A percentile compares a stretch with the other conserved stretches of the same genome.
Evolutionary conservation across 2,329 filamentous ascomycete species (phyloP).

Genomic region (Rhynchosporium graminicola): DNA sequence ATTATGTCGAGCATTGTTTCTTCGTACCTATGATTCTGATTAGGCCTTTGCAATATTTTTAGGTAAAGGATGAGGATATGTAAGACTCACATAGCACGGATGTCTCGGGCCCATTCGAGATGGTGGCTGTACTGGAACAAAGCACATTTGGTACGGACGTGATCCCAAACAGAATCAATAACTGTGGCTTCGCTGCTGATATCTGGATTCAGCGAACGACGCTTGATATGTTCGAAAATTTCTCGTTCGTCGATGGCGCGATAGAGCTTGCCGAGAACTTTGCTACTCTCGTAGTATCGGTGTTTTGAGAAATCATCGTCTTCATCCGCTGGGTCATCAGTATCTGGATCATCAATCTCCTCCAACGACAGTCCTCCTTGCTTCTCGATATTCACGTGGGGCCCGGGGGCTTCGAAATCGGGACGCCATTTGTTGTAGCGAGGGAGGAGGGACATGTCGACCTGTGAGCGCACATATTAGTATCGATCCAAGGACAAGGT

Average conservation of each 20-base stretch:
- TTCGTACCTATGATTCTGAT: conserved; percentile 49
- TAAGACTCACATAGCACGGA: conserved; percentile 48
- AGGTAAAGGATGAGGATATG: background rate
- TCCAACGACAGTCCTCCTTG: conserved; percentile 36
- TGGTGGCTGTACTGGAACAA: conserved; percentile 45
- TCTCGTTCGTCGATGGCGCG: conserved; percentile 70
- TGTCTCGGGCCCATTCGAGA: conserved; percentile 42
- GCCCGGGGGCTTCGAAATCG: conserved; percentile 55
- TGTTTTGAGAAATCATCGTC: conserved; percentile 50
- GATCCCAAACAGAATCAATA: conserved; percentile 42
- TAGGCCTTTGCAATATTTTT: background rate
- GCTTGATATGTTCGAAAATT: conserved; percentile 50
- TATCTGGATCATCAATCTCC: conserved; percentile 10
- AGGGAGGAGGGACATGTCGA: conserved; percentile 33
- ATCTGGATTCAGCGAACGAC: conserved; percentile 21
- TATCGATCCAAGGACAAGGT: background rate
- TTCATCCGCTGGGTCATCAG: conserved; percentile 46
- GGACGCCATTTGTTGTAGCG: conserved; percentile 43
- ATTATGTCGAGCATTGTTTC: conserved; percentile 51
- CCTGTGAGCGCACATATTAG: conserved; percentile 25
- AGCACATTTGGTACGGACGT: conserved; percentile 42
- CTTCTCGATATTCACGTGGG: conserved; percentile 46
- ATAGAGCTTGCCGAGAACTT: conserved; percentile 70
- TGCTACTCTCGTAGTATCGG: conserved; percentile 66
- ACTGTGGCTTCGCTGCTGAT: conserved; percentile 26